A percentile compares a stretch with the other conserved stretches of the same genome.
phyloP scores from a whole-genome alignment of 73 alveolate species.

The Tetrahymena malaccensis region DNA sequence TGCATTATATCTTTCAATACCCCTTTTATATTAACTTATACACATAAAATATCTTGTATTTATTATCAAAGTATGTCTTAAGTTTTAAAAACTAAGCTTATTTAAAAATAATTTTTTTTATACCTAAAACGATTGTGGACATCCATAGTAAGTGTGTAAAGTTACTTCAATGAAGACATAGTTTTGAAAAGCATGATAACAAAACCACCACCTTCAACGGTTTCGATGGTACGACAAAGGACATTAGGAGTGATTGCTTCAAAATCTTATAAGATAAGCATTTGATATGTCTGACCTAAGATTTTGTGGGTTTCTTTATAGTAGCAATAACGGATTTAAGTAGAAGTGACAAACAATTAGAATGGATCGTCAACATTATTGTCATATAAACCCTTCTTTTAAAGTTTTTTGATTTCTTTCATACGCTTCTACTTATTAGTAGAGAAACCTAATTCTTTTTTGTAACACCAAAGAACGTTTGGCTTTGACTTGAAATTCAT shows the following conservation, averaged over 20 bases:
- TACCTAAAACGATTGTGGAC: slow-evolving; percentile 92
- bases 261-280: slow-evolving; percentile 94
- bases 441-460: slow-evolving; percentile 93
- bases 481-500: slow-evolving; percentile 80
- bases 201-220: slow-evolving; percentile 97
- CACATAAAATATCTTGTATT: no score
- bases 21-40: no score
- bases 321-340: slow-evolving; percentile 96
- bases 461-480: slow-evolving; percentile 95
- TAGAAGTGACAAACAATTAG: slow-evolving; percentile 93
- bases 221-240: slow-evolving; percentile 97
- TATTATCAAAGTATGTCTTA: no score
- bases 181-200: slow-evolving; percentile 88
- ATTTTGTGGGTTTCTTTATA: slow-evolving; percentile 97
- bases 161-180: slow-evolving; percentile 94
- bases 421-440: slow-evolving; percentile 96
- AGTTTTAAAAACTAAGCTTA: no score
- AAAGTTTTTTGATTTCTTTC: slow-evolving; percentile 88
- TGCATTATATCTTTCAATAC: no score
- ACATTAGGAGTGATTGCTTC: slow-evolving; percentile 99
- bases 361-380: slow-evolving; percentile 96
- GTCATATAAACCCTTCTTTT: slow-evolving; percentile 80
- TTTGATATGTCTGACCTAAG: slow-evolving; percentile 97
- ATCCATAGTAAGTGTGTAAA: slow-evolving; percentile 96
- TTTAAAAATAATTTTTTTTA: not conserved